A percentile compares a stretch with the other conserved stretches of the same genome.
phyloP scores from a whole-genome alignment of 2,329 filamentous ascomycete species.

The Hirsutella minnesotensis region DNA sequence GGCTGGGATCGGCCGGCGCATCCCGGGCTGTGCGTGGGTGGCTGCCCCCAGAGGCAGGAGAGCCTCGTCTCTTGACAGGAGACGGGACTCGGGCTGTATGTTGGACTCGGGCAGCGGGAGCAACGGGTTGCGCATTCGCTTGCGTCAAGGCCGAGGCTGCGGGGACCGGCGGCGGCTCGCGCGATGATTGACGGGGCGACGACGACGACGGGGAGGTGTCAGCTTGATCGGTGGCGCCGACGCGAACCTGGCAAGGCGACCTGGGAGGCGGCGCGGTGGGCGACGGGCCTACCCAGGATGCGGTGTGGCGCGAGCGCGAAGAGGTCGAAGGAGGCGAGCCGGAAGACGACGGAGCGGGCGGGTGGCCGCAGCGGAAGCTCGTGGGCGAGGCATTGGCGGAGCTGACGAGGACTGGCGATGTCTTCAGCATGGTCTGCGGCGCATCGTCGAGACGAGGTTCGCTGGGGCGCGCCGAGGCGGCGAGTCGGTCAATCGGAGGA shows the following conservation, averaged over 20 bases:
- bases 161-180: neutral
- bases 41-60: constrained; percentile 6
- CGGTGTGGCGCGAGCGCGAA: constrained; percentile 14
- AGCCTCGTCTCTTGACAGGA: constrained; percentile 21
- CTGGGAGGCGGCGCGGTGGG: neutral
- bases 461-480: constrained; percentile 9
- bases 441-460: constrained; percentile 25
- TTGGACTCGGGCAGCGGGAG: neutral
- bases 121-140: no score
- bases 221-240: neutral
- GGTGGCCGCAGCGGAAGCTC: constrained; percentile 25
- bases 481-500: neutral
- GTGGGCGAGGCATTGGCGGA: constrained; percentile 41
- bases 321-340: constrained; percentile 13
- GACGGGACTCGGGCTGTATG: constrained; percentile 9
- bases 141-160: neutral
- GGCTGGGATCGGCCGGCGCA: neutral
- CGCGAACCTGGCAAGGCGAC: neutral
- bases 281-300: constrained; percentile 12
- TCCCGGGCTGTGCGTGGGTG: constrained; percentile 1
- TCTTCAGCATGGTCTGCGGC: constrained; percentile 46
- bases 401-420: constrained; percentile 38
- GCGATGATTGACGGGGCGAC: neutral
- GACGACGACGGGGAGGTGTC: neutral
- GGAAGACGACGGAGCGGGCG: constrained; percentile 12